A percentile compares a stretch with the other conserved stretches of the same genome.
Conservation (phyloP, 1,284 basidiomycete species). For the Ceratobasidium sp. region DNA sequence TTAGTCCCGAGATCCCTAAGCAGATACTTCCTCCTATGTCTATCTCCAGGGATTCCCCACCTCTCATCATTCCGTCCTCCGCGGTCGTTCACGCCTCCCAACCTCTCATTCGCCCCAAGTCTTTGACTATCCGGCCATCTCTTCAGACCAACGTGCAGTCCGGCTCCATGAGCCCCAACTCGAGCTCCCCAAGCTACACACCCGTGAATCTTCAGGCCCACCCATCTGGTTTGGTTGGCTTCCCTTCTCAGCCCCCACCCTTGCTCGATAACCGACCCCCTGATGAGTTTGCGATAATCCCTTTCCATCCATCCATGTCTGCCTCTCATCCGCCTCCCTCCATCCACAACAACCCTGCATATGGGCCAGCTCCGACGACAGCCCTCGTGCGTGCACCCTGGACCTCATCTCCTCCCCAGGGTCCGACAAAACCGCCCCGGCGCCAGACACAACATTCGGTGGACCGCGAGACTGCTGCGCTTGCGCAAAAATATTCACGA, state of each 20-base stretch:
- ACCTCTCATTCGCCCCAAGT: conserved; percentile 27
- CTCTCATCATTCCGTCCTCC: conserved; percentile 21
- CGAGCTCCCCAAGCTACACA: conserved; percentile 11
- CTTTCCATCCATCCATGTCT: conserved; percentile 35
- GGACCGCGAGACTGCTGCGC: conserved; percentile 65
- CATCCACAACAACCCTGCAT: conserved; percentile 33
- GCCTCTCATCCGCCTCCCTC: conserved; percentile 30
- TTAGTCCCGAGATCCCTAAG: conserved; percentile 21
- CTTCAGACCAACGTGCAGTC: conserved; percentile 8
- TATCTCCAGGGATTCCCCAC: not conserved
- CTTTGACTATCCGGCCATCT: conserved; percentile 13
- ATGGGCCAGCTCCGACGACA: conserved; percentile 50
- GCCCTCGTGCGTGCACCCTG: conserved; percentile 46
- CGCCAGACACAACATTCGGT: conserved; percentile 66
- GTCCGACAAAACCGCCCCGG: conserved; percentile 7
- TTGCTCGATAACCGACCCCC: conserved; percentile 14
- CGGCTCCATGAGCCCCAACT: conserved; percentile 15
- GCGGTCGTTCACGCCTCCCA: conserved; percentile 11
- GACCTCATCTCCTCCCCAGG: conserved; percentile 27
- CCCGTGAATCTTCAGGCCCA: not conserved
- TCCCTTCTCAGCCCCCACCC: not conserved
- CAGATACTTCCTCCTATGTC: conserved; percentile 16
- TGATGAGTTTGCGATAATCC: conserved; percentile 33
- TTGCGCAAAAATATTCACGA: conserved; percentile 84
- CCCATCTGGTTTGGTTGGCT: conserved; percentile 15